Base-by-base conservation (phyloP, 1,284 basidiomycete species). In the Trametes hirsuta region DNA sequence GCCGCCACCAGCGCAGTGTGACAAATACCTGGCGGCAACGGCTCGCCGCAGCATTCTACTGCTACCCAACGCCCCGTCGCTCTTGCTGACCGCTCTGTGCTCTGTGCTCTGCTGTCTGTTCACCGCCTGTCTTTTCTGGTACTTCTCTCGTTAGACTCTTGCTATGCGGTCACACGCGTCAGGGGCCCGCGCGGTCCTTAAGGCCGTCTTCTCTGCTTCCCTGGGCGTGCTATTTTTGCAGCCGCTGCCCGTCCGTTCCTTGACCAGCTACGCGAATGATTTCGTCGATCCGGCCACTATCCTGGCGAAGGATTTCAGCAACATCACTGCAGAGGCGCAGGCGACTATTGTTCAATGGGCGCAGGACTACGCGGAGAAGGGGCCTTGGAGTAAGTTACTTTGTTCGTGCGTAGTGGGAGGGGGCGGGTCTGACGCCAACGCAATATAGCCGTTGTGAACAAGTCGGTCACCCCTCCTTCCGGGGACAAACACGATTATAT, bases 221-320 rank as follows among this genome's bases (percentile, higher is more conserved):
- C 35, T 64, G 37, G 39, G 53, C 36, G 54, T 37, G 49, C 55
- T 58, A 8, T 44, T 58, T 25, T 21, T 40, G 37, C 49, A 47
- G 57, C 51, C 62, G 39, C 61, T 54, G 22, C 61, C 62, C 39
- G 64, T 65, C 44, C 64, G 50, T 48, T 64, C 75, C 18, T 67
- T 72, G 24, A 74, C 71, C 4, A 81, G 77, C 62, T 85, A 85
- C 61, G 79, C 79, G 12, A 83, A 83, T 65, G 81, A 84, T 53
- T 86, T 84, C 61, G 74, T 85, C 52, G 76, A 83, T 63, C 84
- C 84, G 0, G 71, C 76, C 53, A 80, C 76, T 65, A 77, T 85
- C 53, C 69, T 84, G 8, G 66, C 72, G 8, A 74, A 75, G 52
- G 71, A 76, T 15, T 82, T 77, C 64, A 72, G 69, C 30, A 66